Percentiles rank a stretch among this genome's conserved stretches.
phyloP scores from a whole-genome alignment of 345 rosid species.

The Capsella bursapastoris region DNA sequence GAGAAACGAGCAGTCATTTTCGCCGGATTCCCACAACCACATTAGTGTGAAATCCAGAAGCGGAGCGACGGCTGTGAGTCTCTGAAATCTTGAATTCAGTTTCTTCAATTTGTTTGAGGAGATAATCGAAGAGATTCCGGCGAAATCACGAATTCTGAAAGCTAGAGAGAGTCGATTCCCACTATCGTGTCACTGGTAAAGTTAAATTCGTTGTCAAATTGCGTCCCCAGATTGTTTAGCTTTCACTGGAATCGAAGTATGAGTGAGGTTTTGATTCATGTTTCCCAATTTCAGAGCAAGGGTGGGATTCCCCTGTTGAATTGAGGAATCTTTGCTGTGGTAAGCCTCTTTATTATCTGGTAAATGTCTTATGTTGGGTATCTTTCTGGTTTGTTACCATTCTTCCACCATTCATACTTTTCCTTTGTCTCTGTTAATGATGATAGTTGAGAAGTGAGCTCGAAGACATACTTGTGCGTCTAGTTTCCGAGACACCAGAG shows the following conservation, averaged over 20 bases:
- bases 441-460: background rate
- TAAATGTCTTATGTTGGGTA: background rate
- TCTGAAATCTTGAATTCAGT: background rate
- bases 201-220: background rate
- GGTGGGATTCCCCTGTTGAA: background rate
- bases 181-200: background rate
- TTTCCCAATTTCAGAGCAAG: background rate
- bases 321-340: background rate
- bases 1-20: background rate
- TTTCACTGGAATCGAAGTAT: background rate
- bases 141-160: conserved; percentile 1
- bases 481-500: background rate
- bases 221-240: background rate
- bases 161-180: background rate
- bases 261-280: conserved; percentile 1
- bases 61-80: background rate
- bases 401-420: background rate
- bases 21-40: background rate
- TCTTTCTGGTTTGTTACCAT: background rate
- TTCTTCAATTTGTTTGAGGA: background rate
- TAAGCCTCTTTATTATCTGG: background rate
- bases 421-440: conserved; percentile 2
- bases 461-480: background rate
- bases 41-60: background rate
- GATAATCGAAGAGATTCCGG: too few species aligned